Evolutionary conservation across 768 basidiomycete species (phyloP).

Genomic region (Pulveroboletus ravenelii): DNA sequence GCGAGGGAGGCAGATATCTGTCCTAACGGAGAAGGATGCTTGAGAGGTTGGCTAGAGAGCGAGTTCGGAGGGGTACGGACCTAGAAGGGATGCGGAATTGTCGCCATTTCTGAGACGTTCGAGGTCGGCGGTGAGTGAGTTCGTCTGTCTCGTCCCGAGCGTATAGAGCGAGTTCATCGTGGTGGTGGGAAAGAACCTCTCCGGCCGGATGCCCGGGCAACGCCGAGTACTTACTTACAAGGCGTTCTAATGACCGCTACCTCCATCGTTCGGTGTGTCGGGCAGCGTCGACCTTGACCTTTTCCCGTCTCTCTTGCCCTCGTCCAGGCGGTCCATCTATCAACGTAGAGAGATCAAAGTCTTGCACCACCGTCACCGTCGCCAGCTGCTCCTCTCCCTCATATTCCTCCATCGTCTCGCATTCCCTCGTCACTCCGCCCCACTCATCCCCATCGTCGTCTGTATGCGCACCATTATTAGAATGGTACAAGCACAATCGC

Average conservation of each 20-base stretch:
- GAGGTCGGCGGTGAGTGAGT: slow-evolving; percentile 82
- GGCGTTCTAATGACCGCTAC: neutral
- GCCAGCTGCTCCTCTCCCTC: slow-evolving; percentile 82
- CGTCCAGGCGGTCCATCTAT: slow-evolving; percentile 47
- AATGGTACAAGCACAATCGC: neutral
- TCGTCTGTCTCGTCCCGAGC: slow-evolving; percentile 86
- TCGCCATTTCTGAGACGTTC: slow-evolving; percentile 80
- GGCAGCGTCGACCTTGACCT: slow-evolving; percentile 46
- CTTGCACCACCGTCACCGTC: slow-evolving; percentile 87
- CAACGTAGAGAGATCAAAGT: slow-evolving; percentile 73
- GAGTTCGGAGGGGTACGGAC: slow-evolving; percentile 40
- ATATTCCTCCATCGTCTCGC: slow-evolving; percentile 53
- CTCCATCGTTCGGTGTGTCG: slow-evolving; percentile 54
- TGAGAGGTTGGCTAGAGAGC: neutral
- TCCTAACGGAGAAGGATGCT: slow-evolving; percentile 48
- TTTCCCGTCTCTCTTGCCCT: slow-evolving; percentile 10
- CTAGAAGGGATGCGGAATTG: slow-evolving; percentile 73
- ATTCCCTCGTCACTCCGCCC: slow-evolving; percentile 37
- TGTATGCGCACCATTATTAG: slow-evolving; percentile 16
- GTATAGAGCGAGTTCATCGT: slow-evolving; percentile 94
- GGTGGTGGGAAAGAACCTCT: neutral
- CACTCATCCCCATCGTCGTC: slow-evolving; percentile 43
- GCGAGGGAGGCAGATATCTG: slow-evolving; percentile 98
- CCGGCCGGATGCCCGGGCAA: slow-evolving; percentile 13
- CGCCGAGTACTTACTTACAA: neutral